Evolutionary conservation across 345 rosid species (phyloP).

Genomic region (Clarkia xantiana): DNA sequence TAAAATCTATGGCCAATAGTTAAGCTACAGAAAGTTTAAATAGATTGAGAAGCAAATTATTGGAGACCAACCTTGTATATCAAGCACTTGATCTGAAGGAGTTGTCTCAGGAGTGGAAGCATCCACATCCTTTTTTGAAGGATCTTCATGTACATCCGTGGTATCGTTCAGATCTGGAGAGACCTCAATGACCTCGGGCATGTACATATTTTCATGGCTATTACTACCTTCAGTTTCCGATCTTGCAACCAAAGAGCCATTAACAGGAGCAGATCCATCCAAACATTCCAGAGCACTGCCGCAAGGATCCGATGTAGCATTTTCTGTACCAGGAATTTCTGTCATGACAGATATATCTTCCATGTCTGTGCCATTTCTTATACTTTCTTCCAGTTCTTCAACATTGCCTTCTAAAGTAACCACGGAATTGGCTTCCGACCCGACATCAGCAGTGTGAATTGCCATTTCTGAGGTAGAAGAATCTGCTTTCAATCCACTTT

Average conservation of each 20-base stretch:
- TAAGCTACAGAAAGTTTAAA: no score
- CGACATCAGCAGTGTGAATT: slow-evolving; percentile 13
- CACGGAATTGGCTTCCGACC: slow-evolving; percentile 27
- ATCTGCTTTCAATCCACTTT: slow-evolving; percentile 21
- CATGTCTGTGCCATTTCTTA: slow-evolving; percentile 19
- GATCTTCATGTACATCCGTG: slow-evolving; percentile 25
- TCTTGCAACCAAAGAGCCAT: slow-evolving; percentile 27
- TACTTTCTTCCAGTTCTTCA: slow-evolving; percentile 21
- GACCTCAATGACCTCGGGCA: slow-evolving; percentile 24
- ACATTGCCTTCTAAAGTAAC: slow-evolving; percentile 21
- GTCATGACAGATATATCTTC: slow-evolving; percentile 19
- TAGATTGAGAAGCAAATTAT: not conserved
- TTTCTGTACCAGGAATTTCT: slow-evolving; percentile 1
- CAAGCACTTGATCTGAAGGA: slow-evolving; percentile 29
- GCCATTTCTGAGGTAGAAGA: slow-evolving; percentile 24
- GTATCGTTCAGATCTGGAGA: slow-evolving; percentile 23
- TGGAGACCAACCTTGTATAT: slow-evolving; percentile 30
- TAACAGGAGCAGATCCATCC: slow-evolving; percentile 12
- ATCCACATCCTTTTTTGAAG: slow-evolving; percentile 20
- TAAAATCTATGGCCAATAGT: no score
- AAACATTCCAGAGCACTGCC: slow-evolving; percentile 22
- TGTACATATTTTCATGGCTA: slow-evolving; percentile 16
- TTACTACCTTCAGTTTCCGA: slow-evolving; percentile 54
- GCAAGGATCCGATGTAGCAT: slow-evolving; percentile 10
- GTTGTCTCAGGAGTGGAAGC: slow-evolving; percentile 25